These are phyloP conservation scores for Xerocomus nothofagi DNA, from an alignment of 1,284 basidiomycete genomes.

Conservation along the genomic window DNA sequence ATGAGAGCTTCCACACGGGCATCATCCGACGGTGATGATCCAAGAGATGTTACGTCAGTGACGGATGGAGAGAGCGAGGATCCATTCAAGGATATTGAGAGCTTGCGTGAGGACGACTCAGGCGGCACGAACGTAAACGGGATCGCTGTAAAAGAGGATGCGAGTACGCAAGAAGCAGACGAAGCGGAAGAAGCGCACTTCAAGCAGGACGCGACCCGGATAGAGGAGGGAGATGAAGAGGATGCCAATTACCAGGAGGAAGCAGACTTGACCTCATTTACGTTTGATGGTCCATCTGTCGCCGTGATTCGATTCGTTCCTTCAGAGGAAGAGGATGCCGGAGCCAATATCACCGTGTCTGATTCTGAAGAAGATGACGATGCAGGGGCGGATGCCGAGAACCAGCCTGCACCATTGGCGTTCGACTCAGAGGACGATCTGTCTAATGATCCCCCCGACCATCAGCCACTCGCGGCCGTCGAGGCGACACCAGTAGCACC, in stretches of 20 bases:
- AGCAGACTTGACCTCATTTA: conserved; percentile 65
- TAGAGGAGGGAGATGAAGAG: conserved; percentile 47
- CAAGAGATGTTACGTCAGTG: conserved; percentile 38
- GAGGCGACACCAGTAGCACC: conserved; percentile 39
- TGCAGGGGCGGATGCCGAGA: conserved; percentile 1
- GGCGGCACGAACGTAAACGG: conserved; percentile 18
- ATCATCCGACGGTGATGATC: conserved; percentile 40
- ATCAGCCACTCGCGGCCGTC: conserved; percentile 2
- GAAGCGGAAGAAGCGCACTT: conserved; percentile 37
- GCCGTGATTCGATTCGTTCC: conserved; percentile 48
- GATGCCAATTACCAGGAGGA: conserved; percentile 60
- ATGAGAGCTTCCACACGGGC: conserved; percentile 55
- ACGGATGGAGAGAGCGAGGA: conserved; percentile 71
- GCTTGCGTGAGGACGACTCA: conserved; percentile 62
- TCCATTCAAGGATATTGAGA: conserved; percentile 86
- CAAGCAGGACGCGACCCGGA: conserved; percentile 45
- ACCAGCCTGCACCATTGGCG: conserved; percentile 30
- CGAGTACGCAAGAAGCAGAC: conserved; percentile 28
- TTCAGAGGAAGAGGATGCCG: conserved; percentile 38
- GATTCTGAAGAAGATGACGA: conserved; percentile 48
- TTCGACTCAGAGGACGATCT: conserved; percentile 47
- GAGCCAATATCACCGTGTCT: conserved; percentile 43
- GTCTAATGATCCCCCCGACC: conserved; percentile 15
- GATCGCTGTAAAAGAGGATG: conserved; percentile 13
- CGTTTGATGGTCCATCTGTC: conserved; percentile 60